Evolutionary conservation across 345 rosid genomes (phyloP).

Genomic region (Hibiscus syriacus): DNA sequence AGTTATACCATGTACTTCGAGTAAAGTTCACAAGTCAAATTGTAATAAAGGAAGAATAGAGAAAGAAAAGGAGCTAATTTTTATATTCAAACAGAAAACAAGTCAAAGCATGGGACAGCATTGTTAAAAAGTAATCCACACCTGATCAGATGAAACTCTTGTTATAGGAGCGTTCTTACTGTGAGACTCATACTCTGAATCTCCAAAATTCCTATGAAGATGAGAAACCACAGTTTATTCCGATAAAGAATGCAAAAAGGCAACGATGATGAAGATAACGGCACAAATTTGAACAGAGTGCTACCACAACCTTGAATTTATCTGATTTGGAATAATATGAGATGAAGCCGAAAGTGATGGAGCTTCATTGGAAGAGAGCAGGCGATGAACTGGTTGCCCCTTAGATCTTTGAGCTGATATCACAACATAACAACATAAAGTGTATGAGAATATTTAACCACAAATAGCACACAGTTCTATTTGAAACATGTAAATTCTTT

Average conservation of each 20-base stretch:
- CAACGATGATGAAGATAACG: background rate
- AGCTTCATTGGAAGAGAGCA: slow-evolving; percentile 13
- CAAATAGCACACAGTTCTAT: background rate
- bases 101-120: background rate
- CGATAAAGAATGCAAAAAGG: background rate
- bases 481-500: background rate
- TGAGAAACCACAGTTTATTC: slow-evolving; percentile 5
- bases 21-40: too few species aligned
- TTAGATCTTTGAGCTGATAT: slow-evolving; percentile 45
- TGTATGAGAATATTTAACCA: background rate
- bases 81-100: background rate
- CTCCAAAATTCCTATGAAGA: slow-evolving; percentile 26
- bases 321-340: slow-evolving; percentile 16
- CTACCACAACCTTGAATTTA: slow-evolving; percentile 11
- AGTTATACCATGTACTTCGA: too few species aligned
- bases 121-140: slow-evolving; percentile 12
- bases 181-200: slow-evolving; percentile 24
- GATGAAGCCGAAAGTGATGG: slow-evolving; percentile 17
- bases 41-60: too few species aligned
- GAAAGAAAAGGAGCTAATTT: background rate
- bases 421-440: background rate
- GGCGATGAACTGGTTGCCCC: slow-evolving; percentile 16
- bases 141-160: slow-evolving; percentile 74
- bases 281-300: background rate
- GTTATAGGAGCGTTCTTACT: slow-evolving; percentile 23